Evolutionary conservation across 106 monocot genomes (phyloP).

Genomic region (Agapanthus africanus): DNA sequence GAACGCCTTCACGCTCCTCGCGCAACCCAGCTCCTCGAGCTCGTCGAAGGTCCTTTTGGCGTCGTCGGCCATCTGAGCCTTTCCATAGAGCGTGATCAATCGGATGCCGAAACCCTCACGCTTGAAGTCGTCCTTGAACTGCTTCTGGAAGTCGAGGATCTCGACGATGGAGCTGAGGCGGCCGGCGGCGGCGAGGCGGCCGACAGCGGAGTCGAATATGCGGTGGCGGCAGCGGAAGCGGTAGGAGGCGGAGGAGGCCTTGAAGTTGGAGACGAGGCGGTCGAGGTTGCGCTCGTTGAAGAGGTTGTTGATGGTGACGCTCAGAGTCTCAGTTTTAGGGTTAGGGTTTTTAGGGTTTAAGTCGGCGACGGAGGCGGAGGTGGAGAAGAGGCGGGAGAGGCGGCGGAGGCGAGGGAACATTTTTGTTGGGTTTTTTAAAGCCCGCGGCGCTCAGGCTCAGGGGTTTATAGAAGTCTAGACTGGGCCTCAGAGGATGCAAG

Average conservation of each 20-base stretch:
- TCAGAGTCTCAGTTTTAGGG: constrained; percentile 5
- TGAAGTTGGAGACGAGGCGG: constrained; percentile 33
- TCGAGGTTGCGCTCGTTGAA: constrained; percentile 34
- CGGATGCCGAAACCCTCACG: constrained; percentile 55
- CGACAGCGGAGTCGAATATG: constrained; percentile 37
- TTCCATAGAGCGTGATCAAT: constrained; percentile 50
- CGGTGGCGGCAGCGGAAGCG: constrained; percentile 31
- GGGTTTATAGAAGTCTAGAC: too few relatives aligned
- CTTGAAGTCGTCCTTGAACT: constrained; percentile 15
- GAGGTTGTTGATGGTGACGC: constrained; percentile 21
- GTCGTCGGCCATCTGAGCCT: constrained; percentile 29
- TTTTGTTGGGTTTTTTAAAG: too few relatives aligned
- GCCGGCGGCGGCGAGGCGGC: constrained; percentile 37
- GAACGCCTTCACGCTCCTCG: constrained; percentile 35
- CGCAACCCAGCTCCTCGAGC: constrained; percentile 27
- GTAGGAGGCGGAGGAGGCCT: constrained; percentile 15
- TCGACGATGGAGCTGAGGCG: constrained; percentile 28
- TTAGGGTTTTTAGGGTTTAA: constrained; percentile 7
- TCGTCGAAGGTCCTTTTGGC: constrained; percentile 29
- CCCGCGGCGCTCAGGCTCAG: too few relatives aligned
- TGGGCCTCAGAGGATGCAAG: too few relatives aligned
- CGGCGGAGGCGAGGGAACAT: constrained; percentile 10
- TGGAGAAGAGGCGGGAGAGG: constrained; percentile 2
- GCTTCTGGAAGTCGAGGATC: constrained; percentile 41
- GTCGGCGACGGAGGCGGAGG: not conserved